Base-by-base conservation (phyloP, 192 early-diverging fungal genomes). In the Cetraspora pellucida region DNA sequence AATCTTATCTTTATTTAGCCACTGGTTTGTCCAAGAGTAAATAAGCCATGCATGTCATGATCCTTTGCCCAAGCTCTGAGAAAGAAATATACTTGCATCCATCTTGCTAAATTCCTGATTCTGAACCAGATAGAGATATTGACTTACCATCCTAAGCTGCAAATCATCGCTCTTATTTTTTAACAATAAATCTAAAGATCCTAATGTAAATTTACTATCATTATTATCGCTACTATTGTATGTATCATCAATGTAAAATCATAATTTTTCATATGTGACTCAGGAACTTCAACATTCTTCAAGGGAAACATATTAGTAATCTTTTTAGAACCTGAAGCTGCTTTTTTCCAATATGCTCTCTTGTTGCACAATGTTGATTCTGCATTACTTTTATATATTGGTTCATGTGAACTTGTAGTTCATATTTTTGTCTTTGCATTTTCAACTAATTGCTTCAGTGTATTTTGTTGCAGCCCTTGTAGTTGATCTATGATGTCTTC, bases 281-380 rank as follows among this genome's bases (percentile, higher is more conserved):
- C n/a, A 37, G 43, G 9, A 67, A 0, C 65, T 10, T 67, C 31
- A 45, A 37, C 31, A 37, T 37, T 37, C 5, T 19, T n/a, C 13
- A 50, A 9, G 23, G 47, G 46, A 50, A 69, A 69, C 17, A 37
- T 46, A 9, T 69, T n/a, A 8, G 46, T 23, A 50, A 69, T 69
- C 44, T 69, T 69, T 16, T 21, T 69, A 46, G 47, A 49, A 50
- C 23, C 46, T 0, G 25, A 69, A 49, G 47, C 47, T 25, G 21
- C 67, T 4, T 69, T 69, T 69, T 27, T 50, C 21, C 46, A 69
- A 50, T 37, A 37, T 25, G 46, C 67, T 27, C 47, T 69, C 11
- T 69, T 69, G 23, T 69, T 69, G 13, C 67, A 14, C 17, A 69
- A 50, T 46, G 67, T 69, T 50, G 67, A 69, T 69, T 47, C 16